These are phyloP conservation scores for Barbatosphaeria neglecta DNA, from an alignment of 495 filamentous ascomycete genomes.

Conservation along the genomic window DNA sequence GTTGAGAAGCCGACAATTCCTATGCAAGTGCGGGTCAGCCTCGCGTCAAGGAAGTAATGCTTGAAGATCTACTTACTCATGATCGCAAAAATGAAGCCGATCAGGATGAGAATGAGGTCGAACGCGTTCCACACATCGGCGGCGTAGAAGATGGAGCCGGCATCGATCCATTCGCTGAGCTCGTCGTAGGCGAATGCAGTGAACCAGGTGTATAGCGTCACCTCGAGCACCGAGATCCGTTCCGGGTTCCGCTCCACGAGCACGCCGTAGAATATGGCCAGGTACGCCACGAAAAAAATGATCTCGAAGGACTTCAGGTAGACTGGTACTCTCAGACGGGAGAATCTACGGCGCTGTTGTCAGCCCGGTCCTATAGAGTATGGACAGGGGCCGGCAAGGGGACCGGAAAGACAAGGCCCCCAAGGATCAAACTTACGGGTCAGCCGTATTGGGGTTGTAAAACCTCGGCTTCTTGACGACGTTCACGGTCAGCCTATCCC, in stretches of 20 bases:
- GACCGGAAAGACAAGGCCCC: not conserved
- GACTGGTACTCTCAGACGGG: constrained; percentile 74
- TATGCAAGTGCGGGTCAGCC: too few species aligned
- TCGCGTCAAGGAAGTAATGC: constrained; percentile 4
- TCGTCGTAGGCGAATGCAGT: constrained; percentile 83
- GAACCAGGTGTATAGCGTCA: constrained; percentile 56
- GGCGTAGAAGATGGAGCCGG: constrained; percentile 73
- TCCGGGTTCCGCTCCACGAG: constrained; percentile 47
- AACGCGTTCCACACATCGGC: constrained; percentile 82
- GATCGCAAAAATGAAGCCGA: constrained; percentile 61
- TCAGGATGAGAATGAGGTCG: constrained; percentile 78
- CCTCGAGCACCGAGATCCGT: constrained; percentile 37
- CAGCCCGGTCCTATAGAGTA: not conserved
- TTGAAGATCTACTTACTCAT: constrained; percentile 47
- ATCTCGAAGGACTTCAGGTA: constrained; percentile 88
- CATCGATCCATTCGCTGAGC: constrained; percentile 69
- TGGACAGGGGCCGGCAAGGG: not conserved
- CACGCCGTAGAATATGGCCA: constrained; percentile 75
- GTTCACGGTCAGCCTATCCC: constrained; percentile 67
- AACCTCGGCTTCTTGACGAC: constrained; percentile 70
- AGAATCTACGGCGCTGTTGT: constrained; percentile 31
- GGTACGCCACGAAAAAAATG: constrained; percentile 70
- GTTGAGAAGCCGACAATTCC: constrained; percentile 63
- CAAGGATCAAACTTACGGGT: constrained; percentile 31
- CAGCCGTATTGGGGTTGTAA: constrained; percentile 64